Conservation (phyloP, 257 asterid species). For the Linderniella brevidens region DNA sequence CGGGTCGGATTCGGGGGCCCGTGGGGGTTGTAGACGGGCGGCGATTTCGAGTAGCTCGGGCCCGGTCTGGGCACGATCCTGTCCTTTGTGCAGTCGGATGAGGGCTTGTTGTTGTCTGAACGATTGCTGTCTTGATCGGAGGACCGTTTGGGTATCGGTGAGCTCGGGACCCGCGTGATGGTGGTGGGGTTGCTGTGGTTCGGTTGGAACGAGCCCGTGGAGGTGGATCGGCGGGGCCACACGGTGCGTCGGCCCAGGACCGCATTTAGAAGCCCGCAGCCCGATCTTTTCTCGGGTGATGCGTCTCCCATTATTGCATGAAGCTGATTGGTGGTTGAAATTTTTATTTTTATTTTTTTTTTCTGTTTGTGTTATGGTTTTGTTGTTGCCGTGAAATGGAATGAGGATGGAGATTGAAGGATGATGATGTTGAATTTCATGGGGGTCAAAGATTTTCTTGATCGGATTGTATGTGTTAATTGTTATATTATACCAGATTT, state of each 20-base stretch:
- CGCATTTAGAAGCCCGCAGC: constrained; percentile 57
- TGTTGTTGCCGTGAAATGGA: too few species aligned
- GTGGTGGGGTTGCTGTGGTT: constrained; percentile 10
- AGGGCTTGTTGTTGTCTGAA: too few species aligned
- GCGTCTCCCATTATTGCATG: constrained; percentile 51
- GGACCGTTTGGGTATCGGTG: constrained; percentile 17
- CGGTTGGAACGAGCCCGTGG: constrained; percentile 30
- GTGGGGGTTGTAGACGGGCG: constrained; percentile 16
- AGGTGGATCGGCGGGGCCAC: constrained; percentile 35
- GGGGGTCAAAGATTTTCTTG: too few species aligned
- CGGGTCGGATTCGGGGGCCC: constrained; percentile 15
- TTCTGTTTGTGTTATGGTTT: too few species aligned
- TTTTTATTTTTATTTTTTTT: too few species aligned
- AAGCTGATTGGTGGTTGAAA: too few species aligned
- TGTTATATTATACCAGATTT: too few species aligned
- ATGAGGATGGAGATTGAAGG: too few species aligned
- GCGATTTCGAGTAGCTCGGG: constrained; percentile 20
- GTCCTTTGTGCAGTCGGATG: too few species aligned
- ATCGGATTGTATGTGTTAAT: too few species aligned
- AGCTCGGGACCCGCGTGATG: constrained; percentile 14
- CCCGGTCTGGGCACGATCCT: constrained; percentile 9
- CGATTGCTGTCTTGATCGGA: constrained; percentile 5
- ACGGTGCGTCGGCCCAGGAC: constrained; percentile 56
- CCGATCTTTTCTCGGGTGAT: constrained; percentile 50
- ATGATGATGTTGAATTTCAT: too few species aligned